A percentile compares a stretch with the other conserved stretches of the same genome.
These are phyloP conservation scores for Cylindrotheca fusiformis DNA, from an alignment of 108 stramenopile species.

Conservation along the genomic window DNA sequence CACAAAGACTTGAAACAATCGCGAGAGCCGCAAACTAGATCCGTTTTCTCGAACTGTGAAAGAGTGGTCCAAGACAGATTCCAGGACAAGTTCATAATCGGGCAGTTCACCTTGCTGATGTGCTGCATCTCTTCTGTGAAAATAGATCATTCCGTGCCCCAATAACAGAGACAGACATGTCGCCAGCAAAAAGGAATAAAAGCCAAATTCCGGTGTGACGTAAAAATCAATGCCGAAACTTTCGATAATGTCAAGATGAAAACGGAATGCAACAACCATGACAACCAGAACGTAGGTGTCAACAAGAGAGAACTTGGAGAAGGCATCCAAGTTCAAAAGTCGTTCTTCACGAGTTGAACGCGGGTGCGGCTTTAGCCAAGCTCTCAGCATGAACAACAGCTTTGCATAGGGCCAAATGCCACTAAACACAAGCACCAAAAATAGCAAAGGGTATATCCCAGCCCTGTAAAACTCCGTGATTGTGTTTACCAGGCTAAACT, in stretches of 20 bases:
- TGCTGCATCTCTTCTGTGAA: slow-evolving; percentile 51
- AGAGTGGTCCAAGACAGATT: slow-evolving; percentile 25
- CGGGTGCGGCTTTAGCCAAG: slow-evolving; percentile 53
- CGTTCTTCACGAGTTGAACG: slow-evolving; percentile 52
- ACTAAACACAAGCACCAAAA: slow-evolving; percentile 81
- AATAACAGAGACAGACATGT: slow-evolving; percentile 77
- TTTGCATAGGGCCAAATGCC: slow-evolving; percentile 94
- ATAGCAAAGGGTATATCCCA: slow-evolving; percentile 80
- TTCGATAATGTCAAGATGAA: slow-evolving; percentile 61
- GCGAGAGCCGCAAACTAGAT: slow-evolving; percentile 12
- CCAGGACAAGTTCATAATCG: background rate
- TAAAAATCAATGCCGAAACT: slow-evolving; percentile 55
- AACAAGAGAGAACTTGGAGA: slow-evolving; percentile 91
- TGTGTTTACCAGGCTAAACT: slow-evolving; percentile 77
- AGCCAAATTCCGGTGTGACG: slow-evolving; percentile 73
- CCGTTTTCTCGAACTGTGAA: slow-evolving; percentile 19
- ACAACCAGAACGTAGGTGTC: slow-evolving; percentile 89
- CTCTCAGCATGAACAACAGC: slow-evolving; percentile 65
- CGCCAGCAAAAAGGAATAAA: slow-evolving; percentile 86
- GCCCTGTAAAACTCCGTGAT: slow-evolving; percentile 81
- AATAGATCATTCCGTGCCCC: slow-evolving; percentile 77
- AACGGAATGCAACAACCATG: slow-evolving; percentile 90
- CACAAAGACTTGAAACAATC: slow-evolving; percentile 12
- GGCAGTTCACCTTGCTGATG: background rate
- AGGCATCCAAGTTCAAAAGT: slow-evolving; percentile 73